These are phyloP conservation scores for Ambrosia trifida DNA, from an alignment of 129 eudicot genomes.

Conservation along the genomic window DNA sequence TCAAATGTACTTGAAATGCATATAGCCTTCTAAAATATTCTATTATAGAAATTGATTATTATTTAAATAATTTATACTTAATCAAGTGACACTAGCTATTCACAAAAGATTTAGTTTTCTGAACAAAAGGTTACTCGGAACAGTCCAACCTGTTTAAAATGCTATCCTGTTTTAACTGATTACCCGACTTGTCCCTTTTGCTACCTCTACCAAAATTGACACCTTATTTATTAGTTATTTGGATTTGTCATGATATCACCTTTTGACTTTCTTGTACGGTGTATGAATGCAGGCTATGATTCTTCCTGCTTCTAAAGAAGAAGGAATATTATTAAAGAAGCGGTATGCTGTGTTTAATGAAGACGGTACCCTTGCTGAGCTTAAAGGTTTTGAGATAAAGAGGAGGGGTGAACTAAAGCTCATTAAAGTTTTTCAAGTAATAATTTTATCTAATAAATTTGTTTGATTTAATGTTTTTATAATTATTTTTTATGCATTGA, in stretches of 20 bases:
- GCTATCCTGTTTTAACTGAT: not conserved
- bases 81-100: not conserved
- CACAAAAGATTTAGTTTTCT: not conserved
- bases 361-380: slow-evolving; percentile 98
- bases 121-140: not conserved
- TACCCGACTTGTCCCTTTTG: slow-evolving; percentile 2
- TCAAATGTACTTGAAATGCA: not conserved
- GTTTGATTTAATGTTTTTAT: slow-evolving; percentile 4
- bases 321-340: slow-evolving; percentile 89
- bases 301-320: slow-evolving; percentile 97
- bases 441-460: slow-evolving; percentile 10
- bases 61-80: not conserved
- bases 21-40: not conserved
- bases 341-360: slow-evolving; percentile 99
- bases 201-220: not conserved
- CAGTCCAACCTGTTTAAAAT: not conserved
- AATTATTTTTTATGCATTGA: not conserved
- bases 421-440: slow-evolving; percentile 98
- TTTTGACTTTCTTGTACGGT: slow-evolving; percentile 9
- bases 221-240: not conserved
- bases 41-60: not conserved
- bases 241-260: slow-evolving; percentile 19
- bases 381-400: slow-evolving; percentile 98
- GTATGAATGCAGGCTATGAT: slow-evolving; percentile 89
- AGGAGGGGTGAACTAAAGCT: slow-evolving; percentile 99